Base-by-base conservation (phyloP, 345 rosid species). In the Zanthoxylum bungeanum region DNA sequence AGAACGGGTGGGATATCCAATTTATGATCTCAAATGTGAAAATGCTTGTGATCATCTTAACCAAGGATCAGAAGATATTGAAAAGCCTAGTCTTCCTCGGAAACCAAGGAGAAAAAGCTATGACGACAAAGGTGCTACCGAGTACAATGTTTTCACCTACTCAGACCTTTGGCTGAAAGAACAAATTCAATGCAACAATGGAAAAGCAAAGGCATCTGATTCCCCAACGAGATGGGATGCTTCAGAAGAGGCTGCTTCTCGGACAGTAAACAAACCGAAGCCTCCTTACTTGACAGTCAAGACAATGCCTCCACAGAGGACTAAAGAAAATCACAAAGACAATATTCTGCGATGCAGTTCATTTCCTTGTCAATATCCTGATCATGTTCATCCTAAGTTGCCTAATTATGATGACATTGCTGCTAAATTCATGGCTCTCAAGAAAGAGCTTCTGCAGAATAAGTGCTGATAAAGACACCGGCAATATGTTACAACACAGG, bases 381-480 rank as follows among this genome's bases (percentile, higher is more conserved):
- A 74, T 65, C 89, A 89, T 72, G 92, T 93, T 46, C 97, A 93
- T 68, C 98, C 97, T 21, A 93, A 86, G 80, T 75, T 93, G 77
- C 97, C 97, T n/a, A 89, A 91, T 63, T 93, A 85, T 19, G 97
- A 93, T 58, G 92, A 89, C 46, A 79, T 93, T 42, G 75, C 87
- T 31, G 89, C 92, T 5, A 86, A 86, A 40, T 91, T 93, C 70
- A 73, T 39, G 69, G 89, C 89, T 47, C 87, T 88, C 71, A 88
- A 80, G 88, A 83, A 76, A 67, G 81, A 86, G 60, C 60, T 68
- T 75, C 67, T 40, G 64, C 84, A 57, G 73, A 72, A 44, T 60
- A 73, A 22, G 22, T 50, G 5, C 36, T 55, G 46, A n/a, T 55
- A 17, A 56, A 56, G 53, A 24, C 16, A 25, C 62, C 40, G 9